Conservation (phyloP, 2,329 filamentous ascomycete species). For the Exophiala aquamarina region DNA sequence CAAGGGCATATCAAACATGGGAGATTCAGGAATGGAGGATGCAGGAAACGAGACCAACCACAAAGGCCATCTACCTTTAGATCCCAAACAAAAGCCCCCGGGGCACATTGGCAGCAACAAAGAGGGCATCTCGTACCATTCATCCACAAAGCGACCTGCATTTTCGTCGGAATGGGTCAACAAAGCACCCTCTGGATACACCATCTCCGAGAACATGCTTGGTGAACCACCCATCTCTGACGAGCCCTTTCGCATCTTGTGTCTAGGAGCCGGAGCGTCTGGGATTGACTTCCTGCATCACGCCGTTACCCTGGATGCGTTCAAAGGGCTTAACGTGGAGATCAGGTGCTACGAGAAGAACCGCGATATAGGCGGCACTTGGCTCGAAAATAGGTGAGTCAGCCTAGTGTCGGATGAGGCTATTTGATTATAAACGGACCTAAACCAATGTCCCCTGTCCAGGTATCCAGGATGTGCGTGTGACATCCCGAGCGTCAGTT, state of each 20-base stretch:
- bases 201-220: not conserved
- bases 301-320: not conserved
- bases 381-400: constrained; percentile 36
- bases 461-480: constrained; percentile 8
- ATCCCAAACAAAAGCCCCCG: too few relatives aligned
- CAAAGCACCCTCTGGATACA: not conserved
- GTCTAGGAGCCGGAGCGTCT: not conserved
- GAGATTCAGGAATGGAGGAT: too few relatives aligned
- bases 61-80: too few relatives aligned
- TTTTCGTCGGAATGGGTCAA: constrained; percentile 1
- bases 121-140: too few relatives aligned
- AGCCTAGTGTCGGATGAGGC: not conserved
- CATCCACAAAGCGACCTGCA: constrained; percentile 3
- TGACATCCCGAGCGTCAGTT: not conserved
- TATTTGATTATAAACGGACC: too few relatives aligned
- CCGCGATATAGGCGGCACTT: constrained; percentile 39
- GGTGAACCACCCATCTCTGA: not conserved
- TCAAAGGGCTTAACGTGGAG: constrained; percentile 1
- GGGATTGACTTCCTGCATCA: constrained; percentile 4
- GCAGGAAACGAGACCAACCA: too few relatives aligned
- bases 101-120: too few relatives aligned
- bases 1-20: too few relatives aligned
- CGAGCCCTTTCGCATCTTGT: not conserved
- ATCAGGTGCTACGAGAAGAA: constrained; percentile 46
- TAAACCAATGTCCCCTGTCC: too few relatives aligned